Percentiles rank a stretch among this genome's conserved stretches.
phyloP scores from a whole-genome alignment of 352 stramenopile genomes.

The Phytophthora crassamura region DNA sequence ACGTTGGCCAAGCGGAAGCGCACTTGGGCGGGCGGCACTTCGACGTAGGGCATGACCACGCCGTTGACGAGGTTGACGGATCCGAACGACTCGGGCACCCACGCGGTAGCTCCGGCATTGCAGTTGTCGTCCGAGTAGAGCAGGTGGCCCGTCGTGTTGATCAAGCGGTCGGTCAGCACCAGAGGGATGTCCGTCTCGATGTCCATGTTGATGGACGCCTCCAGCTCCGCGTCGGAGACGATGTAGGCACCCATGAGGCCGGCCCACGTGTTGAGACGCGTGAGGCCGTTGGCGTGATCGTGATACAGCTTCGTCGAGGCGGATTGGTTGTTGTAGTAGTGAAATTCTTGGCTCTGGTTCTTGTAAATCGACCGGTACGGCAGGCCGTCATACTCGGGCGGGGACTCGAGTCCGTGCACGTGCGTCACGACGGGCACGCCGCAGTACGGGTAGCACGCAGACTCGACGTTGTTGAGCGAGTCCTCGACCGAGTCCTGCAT shows the following conservation, averaged over 20 bases:
- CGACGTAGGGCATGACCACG: slow-evolving; percentile 68
- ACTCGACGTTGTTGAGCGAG: slow-evolving; percentile 41
- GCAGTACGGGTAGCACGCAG: slow-evolving; percentile 62
- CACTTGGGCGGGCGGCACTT: slow-evolving; percentile 69
- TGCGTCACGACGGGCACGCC: slow-evolving; percentile 61
- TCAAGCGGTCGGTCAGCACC: slow-evolving; percentile 48
- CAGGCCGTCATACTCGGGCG: slow-evolving; percentile 54
- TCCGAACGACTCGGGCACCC: slow-evolving; percentile 65
- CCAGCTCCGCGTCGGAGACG: slow-evolving; percentile 48
- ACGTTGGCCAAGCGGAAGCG: slow-evolving; percentile 69
- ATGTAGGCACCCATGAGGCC: slow-evolving; percentile 63
- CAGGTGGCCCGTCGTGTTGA: slow-evolving; percentile 48
- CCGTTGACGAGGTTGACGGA: slow-evolving; percentile 64
- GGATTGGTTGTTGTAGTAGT: slow-evolving; percentile 70
- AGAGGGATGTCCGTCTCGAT: slow-evolving; percentile 65
- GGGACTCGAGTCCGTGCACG: slow-evolving; percentile 60
- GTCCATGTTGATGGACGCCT: slow-evolving; percentile 53
- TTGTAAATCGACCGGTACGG: slow-evolving; percentile 58
- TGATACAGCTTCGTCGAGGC: slow-evolving; percentile 66
- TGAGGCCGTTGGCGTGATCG: slow-evolving; percentile 62
- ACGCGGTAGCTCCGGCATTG: slow-evolving; percentile 39
- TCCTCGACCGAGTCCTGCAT: slow-evolving; percentile 46
- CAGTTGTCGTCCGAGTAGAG: slow-evolving; percentile 66
- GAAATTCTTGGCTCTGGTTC: slow-evolving; percentile 55
- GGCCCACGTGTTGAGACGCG: slow-evolving; percentile 65